Conservation (phyloP, 2,329 filamentous ascomycete species). For the Aschersonia sp. region DNA sequence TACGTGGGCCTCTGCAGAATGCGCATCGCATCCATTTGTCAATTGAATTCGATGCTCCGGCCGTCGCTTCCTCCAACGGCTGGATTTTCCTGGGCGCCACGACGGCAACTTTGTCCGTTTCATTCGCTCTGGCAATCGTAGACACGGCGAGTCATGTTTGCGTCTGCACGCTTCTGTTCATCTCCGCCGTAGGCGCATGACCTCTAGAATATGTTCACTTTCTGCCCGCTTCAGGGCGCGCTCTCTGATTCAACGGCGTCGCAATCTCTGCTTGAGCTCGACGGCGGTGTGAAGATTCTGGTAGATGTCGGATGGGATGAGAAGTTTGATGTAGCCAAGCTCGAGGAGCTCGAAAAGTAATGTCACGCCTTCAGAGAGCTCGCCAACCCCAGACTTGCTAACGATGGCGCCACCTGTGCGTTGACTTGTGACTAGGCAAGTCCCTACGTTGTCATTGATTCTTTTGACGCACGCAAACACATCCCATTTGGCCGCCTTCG, state of each 20-base stretch:
- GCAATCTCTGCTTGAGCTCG: constrained; percentile 91
- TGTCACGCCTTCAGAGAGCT: constrained; percentile 11
- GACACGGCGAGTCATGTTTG: too few relatives aligned
- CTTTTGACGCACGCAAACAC: constrained; percentile 90
- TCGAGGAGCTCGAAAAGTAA: constrained; percentile 83
- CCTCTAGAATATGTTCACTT: constrained; percentile 67
- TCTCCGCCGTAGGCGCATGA: constrained; percentile 1
- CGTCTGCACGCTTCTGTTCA: too few relatives aligned
- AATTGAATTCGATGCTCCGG: too few relatives aligned
- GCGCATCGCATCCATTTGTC: too few relatives aligned
- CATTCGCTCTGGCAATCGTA: too few relatives aligned
- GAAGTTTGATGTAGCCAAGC: constrained; percentile 66
- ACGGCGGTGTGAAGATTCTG: constrained; percentile 90
- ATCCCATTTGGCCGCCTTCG: constrained; percentile 83
- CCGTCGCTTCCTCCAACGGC: too few relatives aligned
- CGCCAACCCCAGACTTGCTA: too few relatives aligned
- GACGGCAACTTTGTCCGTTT: too few relatives aligned
- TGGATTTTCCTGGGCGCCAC: too few relatives aligned
- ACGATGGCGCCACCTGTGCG: background rate
- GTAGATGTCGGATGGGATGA: constrained; percentile 96
- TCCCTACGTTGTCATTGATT: constrained; percentile 82
- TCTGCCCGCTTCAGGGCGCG: constrained; percentile 82
- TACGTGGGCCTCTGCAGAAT: too few relatives aligned
- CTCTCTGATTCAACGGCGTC: constrained; percentile 77
- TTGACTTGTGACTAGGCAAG: constrained; percentile 45